Evolutionary conservation across 192 early-diverging fungal genomes (phyloP).

Genomic region (Umbelopsis vinacea): DNA sequence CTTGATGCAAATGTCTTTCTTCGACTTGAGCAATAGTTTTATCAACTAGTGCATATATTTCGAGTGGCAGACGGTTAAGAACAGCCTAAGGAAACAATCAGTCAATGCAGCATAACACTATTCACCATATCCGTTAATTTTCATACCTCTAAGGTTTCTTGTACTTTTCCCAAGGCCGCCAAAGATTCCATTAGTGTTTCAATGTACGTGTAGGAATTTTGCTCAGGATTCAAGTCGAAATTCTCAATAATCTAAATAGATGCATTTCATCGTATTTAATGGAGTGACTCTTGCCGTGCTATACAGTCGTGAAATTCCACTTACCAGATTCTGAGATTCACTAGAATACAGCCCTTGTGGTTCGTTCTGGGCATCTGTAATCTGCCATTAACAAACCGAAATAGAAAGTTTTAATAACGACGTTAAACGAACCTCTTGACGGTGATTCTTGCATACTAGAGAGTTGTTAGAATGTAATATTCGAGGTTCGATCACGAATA

Average conservation of each 20-base stretch:
- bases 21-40: constrained; percentile 75
- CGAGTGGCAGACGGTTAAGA: constrained; percentile 68
- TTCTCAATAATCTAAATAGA: constrained; percentile 57
- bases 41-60: constrained; percentile 74
- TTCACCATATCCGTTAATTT: background rate
- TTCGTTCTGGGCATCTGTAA: background rate
- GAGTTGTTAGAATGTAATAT: background rate
- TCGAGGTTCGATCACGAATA: background rate
- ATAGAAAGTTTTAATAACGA: background rate
- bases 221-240: constrained; percentile 70
- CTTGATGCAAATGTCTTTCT: constrained; percentile 41
- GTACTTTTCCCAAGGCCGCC: constrained; percentile 57
- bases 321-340: constrained; percentile 56
- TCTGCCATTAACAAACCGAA: background rate
- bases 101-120: constrained; percentile 24
- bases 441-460: background rate
- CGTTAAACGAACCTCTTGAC: background rate
- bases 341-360: constrained; percentile 31
- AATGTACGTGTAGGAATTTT: constrained; percentile 77
- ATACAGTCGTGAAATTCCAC: background rate
- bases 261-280: background rate
- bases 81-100: constrained; percentile 58
- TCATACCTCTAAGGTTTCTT: constrained; percentile 53
- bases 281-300: background rate
- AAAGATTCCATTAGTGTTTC: constrained; percentile 79